These are phyloP conservation scores for Panaeolus cyanescens DNA, from an alignment of 768 basidiomycete genomes.

Conservation along the genomic window DNA sequence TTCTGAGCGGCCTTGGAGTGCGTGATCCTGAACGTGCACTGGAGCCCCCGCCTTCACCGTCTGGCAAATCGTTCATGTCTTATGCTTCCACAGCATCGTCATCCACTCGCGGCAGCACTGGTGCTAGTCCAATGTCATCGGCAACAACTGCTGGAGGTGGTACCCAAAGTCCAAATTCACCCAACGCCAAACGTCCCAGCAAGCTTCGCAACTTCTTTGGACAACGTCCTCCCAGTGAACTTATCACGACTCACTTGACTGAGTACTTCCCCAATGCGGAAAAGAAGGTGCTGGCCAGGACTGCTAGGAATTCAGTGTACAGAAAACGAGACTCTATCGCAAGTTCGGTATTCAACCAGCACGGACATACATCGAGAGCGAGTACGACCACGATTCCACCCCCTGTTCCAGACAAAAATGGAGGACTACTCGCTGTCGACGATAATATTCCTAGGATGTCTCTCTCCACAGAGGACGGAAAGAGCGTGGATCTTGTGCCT, in stretches of 20 bases:
- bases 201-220: slow-evolving; percentile 97
- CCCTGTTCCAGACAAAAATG: slow-evolving; percentile 38
- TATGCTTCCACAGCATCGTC: slow-evolving; percentile 3
- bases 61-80: slow-evolving; percentile 18
- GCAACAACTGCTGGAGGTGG: background rate
- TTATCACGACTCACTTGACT: slow-evolving; percentile 91
- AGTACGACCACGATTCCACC: slow-evolving; percentile 51
- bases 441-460: slow-evolving; percentile 74
- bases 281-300: slow-evolving; percentile 87
- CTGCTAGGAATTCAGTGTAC: slow-evolving; percentile 89
- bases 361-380: slow-evolving; percentile 50
- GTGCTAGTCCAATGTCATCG: slow-evolving; percentile 23
- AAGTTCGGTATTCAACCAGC: slow-evolving; percentile 65
- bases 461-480: slow-evolving; percentile 73
- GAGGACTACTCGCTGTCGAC: slow-evolving; percentile 10
- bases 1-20: slow-evolving; percentile 92
- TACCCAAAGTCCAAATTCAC: slow-evolving; percentile 32
- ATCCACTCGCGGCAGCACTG: background rate
- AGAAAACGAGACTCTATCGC: slow-evolving; percentile 54
- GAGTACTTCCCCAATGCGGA: slow-evolving; percentile 96
- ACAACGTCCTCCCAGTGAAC: slow-evolving; percentile 95
- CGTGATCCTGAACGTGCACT: slow-evolving; percentile 72
- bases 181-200: slow-evolving; percentile 52
- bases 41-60: slow-evolving; percentile 58
- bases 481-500: slow-evolving; percentile 52